Evolutionary conservation across 2,329 filamentous ascomycete genomes (phyloP).

Genomic region (Sarocladium kiliense): DNA sequence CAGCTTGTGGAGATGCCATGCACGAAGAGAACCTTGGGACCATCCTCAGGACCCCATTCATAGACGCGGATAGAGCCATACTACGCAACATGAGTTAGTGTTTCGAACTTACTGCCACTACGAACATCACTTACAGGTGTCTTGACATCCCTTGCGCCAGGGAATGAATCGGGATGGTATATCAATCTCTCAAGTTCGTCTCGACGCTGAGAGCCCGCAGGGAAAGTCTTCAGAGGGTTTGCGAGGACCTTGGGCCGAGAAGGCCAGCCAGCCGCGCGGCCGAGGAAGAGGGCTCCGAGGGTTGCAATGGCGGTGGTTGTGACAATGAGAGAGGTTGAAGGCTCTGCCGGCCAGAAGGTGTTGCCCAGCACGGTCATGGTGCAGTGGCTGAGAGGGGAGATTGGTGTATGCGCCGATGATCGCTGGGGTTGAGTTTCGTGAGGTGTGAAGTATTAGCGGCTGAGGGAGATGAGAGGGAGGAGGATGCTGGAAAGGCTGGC

Average conservation of each 20-base stretch:
- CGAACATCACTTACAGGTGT: constrained; percentile 59
- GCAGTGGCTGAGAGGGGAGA: not conserved
- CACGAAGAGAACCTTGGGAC: constrained; percentile 69
- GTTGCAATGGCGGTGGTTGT: constrained; percentile 35
- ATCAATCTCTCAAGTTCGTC: constrained; percentile 30
- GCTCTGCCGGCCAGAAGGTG: constrained; percentile 4
- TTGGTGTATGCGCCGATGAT: too few species aligned
- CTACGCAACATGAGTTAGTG: too few species aligned
- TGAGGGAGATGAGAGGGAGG: not conserved
- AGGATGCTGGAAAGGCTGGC: not conserved
- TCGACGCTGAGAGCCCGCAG: constrained; percentile 17
- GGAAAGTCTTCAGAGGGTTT: constrained; percentile 38
- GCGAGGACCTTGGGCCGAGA: constrained; percentile 31
- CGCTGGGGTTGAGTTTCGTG: too few species aligned
- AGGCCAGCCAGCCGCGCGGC: constrained; percentile 34
- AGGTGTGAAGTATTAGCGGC: too few species aligned
- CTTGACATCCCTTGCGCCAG: constrained; percentile 66
- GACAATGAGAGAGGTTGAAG: constrained; percentile 25
- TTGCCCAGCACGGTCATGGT: constrained; percentile 6
- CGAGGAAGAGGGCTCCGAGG: constrained; percentile 25
- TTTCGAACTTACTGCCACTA: too few species aligned
- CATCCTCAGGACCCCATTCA: constrained; percentile 72
- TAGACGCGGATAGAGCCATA: constrained; percentile 75
- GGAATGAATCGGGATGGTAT: constrained; percentile 65
- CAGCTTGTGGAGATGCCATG: constrained; percentile 84